phyloP scores from a whole-genome alignment of 345 rosid species.

The Salix purpurea region DNA sequence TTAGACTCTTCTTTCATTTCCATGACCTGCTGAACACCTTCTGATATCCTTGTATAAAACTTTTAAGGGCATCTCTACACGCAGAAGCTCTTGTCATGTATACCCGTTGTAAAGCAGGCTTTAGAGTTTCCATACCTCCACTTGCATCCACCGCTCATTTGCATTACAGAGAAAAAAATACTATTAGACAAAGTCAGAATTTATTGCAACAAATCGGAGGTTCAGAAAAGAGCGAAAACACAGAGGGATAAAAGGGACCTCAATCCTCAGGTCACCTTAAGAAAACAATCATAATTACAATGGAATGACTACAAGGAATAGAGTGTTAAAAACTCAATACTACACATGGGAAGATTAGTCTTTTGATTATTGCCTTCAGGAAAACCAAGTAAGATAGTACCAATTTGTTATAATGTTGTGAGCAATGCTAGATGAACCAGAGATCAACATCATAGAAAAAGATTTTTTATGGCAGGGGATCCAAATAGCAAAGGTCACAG shows the following conservation, averaged over 20 bases:
- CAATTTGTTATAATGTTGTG: neutral
- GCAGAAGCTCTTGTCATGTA: constrained; percentile 89
- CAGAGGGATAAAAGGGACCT: neutral
- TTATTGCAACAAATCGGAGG: neutral
- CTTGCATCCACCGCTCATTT: constrained; percentile 73
- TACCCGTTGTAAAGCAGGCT: constrained; percentile 82
- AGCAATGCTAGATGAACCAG: neutral
- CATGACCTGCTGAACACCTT: constrained; percentile 68
- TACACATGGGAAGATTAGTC: neutral
- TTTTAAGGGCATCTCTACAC: constrained; percentile 71
- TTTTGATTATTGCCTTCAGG: neutral
- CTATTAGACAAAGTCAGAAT: neutral
- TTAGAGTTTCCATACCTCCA: constrained; percentile 88
- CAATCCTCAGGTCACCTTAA: neutral
- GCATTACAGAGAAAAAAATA: neutral
- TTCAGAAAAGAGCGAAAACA: neutral
- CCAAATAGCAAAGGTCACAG: neutral
- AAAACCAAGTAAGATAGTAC: neutral
- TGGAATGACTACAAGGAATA: neutral
- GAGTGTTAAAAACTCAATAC: neutral
- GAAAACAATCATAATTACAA: neutral
- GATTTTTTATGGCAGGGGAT: neutral
- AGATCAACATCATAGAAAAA: neutral
- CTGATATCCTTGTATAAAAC: constrained; percentile 72
- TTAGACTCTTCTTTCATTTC: constrained; percentile 47